Evolutionary conservation across 2,329 filamentous ascomycete genomes (phyloP).

Genomic region (Aspergillus sclerotialis): DNA sequence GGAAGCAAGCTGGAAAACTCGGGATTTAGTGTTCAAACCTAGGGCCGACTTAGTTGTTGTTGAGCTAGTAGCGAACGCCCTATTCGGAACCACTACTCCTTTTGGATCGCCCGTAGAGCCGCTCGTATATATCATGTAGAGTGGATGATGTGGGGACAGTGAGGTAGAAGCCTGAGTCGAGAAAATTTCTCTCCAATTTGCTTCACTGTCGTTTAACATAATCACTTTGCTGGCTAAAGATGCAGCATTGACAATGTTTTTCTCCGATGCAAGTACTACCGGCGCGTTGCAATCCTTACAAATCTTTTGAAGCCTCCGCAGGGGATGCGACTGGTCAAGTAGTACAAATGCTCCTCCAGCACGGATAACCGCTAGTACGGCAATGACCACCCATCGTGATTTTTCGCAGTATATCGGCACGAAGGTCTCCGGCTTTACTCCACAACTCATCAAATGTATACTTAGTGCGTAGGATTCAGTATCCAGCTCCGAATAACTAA

Average conservation of each 20-base stretch:
- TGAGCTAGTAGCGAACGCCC: background rate
- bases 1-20: conserved; percentile 7
- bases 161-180: no score
- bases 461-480: background rate
- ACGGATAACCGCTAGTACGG: background rate
- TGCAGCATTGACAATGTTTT: background rate
- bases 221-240: background rate
- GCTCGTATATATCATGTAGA: background rate
- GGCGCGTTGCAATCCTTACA: background rate
- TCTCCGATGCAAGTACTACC: background rate
- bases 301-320: background rate
- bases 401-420: background rate
- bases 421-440: background rate
- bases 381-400: background rate
- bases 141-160: no score
- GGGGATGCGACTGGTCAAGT: background rate
- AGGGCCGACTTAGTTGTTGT: background rate
- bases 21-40: background rate
- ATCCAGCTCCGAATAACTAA: background rate
- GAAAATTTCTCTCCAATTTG: no score
- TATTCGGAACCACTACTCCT: background rate
- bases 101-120: background rate
- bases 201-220: background rate
- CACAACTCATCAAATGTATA: background rate
- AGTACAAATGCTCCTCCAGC: background rate